Evolutionary conservation across 1,139 yeast genomes (phyloP).

Genomic region (Pichia sp.): DNA sequence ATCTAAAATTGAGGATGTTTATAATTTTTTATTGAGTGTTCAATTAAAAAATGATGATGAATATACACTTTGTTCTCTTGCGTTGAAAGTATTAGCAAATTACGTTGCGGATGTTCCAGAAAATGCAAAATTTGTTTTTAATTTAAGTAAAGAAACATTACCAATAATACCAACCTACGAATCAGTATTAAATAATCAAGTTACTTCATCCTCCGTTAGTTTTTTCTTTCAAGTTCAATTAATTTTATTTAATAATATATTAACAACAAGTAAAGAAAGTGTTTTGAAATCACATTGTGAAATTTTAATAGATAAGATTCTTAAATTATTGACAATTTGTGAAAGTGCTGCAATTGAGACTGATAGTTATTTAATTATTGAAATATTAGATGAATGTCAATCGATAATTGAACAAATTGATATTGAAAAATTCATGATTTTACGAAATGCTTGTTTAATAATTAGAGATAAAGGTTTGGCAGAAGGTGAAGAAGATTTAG

Average conservation of each 20-base stretch:
- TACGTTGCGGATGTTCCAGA: constrained; percentile 22
- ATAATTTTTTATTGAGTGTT: neutral
- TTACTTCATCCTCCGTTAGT: neutral
- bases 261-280: constrained; percentile 7
- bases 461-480: constrained; percentile 1
- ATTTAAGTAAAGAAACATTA: neutral
- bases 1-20: constrained; percentile 6
- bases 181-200: neutral
- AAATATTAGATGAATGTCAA: constrained; percentile 7
- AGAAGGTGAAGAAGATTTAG: constrained; percentile 6
- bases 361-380: constrained; percentile 2
- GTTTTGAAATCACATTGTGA: neutral
- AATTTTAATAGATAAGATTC: constrained; percentile 1
- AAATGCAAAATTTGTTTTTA: constrained; percentile 8
- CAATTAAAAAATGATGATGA: neutral
- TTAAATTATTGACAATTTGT: neutral
- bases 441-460: constrained; percentile 1
- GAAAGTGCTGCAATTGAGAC: constrained; percentile 1
- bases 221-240: constrained; percentile 8
- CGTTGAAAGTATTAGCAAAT: constrained; percentile 18
- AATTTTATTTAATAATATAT: constrained; percentile 11
- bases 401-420: constrained; percentile 1
- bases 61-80: neutral
- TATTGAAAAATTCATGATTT: neutral
- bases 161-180: neutral